Base-by-base conservation (phyloP, 805 yeast genomes). In the Debaryomyces prosopidis region DNA sequence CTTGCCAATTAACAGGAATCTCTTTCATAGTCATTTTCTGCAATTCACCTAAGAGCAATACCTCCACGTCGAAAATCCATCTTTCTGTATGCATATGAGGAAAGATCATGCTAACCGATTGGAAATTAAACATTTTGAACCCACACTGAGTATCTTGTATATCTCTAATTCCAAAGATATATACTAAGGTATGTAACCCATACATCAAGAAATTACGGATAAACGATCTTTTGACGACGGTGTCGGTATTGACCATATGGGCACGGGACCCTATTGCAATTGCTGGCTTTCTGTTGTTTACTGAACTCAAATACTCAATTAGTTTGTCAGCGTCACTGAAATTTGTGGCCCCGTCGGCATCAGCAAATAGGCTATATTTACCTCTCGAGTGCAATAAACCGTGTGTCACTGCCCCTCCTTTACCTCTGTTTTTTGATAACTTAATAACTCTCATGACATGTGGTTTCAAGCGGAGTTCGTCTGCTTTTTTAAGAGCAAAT, bases 41-140 rank as follows among this genome's bases (percentile, higher is more conserved):
- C 50, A 87, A 73, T 53, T 81, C 79, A 1, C 91, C 97, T 47
- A 94, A 70, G 43, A 94, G 79, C 53, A 94, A 73, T 12, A 92
- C 80, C 69, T 94, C 99, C 27, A 94, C 97, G 61, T 94, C 99
- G 66, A 94, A 94, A 31, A 94, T 94, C 99, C 99, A 94, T 42
- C 98, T 84, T 66, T 94, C 99, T 9, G 96, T 92, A 64, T 92
- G 97, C 87, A 94, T 80, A 53, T 79, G 83, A 2, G 97, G 97
- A 65, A 90, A 89, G 36, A 94, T 87, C 43, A 58, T 57, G 14
- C 56, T 59, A 18, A 84, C 78, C 0, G 97, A 85, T 7, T 75
- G 69, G 48, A 82, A 79, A 54, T 92, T 88, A 66, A 92, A 94
- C 65, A 94, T 69, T 66, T 94, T 94, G 71, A 94, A 94, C 2